Base-by-base conservation (phyloP, 2,329 filamentous ascomycete species). In the Calonectria montana region DNA sequence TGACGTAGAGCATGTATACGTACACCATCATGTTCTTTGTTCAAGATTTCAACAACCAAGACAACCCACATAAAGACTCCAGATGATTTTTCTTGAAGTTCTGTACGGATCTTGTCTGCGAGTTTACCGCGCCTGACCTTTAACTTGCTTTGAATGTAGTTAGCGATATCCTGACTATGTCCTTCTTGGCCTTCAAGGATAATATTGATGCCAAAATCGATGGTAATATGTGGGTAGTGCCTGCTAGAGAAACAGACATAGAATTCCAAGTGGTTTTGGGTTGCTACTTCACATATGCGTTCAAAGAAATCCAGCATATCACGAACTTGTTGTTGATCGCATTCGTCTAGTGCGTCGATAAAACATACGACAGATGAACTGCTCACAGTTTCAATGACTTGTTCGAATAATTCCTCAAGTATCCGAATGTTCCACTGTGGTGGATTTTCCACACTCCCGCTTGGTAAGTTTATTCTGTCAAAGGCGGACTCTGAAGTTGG, bases 21-120 rank as follows among this genome's bases (percentile, higher is more conserved):
- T 1, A 82, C 84, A 9, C 74, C 45, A 3, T 78, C 70, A 35
- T 80, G 75, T 23, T 83, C 82, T 7, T 77, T 77, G 48, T 85
- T 84, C 2, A 87, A 75, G 1, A 86, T 84, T 1, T 80, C 71
- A 5, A 86, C 77, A 0, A 86, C 85, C 0, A 86, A 64, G 2
- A 82, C 80, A 27, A 83, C 81, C 85, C 85, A 87, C 72, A 88
- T 81, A 48, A 88, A 88, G 7, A 87, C 78, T 0, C 83, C 83
- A 0, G 82, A 80, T 4, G 86, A 81, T 59, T 84, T 86, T 5
- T 80, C 48, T 5, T 80, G 73, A 1, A 87, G 69, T 3, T 83
- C 74, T 0, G 65, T 23, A 27, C 57, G 25, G 13, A 78, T 25
- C 1, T 75, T 61, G 2, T 47, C 31, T 4, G 69, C 69, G 15